Base-by-base conservation (phyloP, 768 basidiomycete genomes). In the Sistotremastrum niveocremeum region DNA sequence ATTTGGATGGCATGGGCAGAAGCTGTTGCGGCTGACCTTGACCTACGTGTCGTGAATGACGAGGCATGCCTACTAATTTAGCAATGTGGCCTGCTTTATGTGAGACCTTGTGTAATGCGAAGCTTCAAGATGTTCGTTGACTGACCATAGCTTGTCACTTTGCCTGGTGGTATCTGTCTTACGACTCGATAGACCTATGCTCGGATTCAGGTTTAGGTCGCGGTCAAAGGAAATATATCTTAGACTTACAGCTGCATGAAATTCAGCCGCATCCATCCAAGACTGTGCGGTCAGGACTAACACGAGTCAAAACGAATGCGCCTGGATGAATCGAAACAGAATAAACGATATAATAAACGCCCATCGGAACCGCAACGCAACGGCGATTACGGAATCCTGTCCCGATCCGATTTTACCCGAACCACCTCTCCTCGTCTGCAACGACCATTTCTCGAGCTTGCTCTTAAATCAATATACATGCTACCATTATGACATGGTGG, bases 1-100 rank as follows among this genome's bases (percentile, higher is more conserved):
- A 37, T 42, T 7, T 41, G 47, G 12, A 48, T 49, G 7, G 31
- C 39, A 20, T 29, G 20, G 30, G 30, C 12, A 12, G 35, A 45
- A 34, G 34, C 3, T 7, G 31, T 32, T 7, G 10, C 30, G 12
- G 39, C 65, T 44, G 50, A 82, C 86, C 85, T 69, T 86, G 83
- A 4, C 86, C 86, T 30, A 89, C 85, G 53, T 84, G 84, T 41
- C 86, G 71, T 4, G 86, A 76, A 61, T 89, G 74, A 29, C 68
- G 69, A 0, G 85, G 86, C 80, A 82, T 84, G 11, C 83, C 83
- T 46, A 84, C 70, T 28, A 89, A 65, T 54, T 79, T 85, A 5
- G 86, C 84, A 46, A 89, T 73, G 56, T 87, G 83, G 3, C 82
- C 84, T 88, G 52, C 7, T 8, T 30, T 34, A 34, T 30, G 31